Conservation (phyloP, 441 rosid species). For the Syzygium syzygioides region DNA sequence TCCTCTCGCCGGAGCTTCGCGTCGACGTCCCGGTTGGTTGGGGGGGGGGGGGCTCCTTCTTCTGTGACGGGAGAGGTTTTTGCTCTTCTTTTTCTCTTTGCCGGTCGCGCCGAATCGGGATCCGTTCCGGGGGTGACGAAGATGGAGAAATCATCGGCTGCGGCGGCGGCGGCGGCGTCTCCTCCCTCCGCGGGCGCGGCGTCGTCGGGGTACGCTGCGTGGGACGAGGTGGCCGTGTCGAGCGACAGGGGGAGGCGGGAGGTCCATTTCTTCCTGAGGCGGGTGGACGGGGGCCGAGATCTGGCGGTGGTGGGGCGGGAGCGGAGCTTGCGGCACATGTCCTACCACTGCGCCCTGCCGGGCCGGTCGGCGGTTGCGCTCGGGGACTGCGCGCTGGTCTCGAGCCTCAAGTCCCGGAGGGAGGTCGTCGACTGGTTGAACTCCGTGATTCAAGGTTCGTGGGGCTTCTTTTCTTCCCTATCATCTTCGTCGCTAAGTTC, state of each 20-base stretch:
- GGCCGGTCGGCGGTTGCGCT: constrained; percentile 22
- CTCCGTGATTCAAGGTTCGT: constrained; percentile 58
- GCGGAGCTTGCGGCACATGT: constrained; percentile 45
- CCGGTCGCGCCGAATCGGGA: not conserved
- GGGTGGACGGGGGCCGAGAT: constrained; percentile 48
- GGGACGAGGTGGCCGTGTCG: constrained; percentile 59
- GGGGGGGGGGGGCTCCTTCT: not conserved
- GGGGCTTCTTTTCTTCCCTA: not conserved
- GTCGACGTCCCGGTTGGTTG: no score
- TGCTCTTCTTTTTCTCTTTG: not conserved
- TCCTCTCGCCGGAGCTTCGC: not conserved
- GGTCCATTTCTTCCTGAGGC: constrained; percentile 60
- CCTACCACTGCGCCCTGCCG: constrained; percentile 36
- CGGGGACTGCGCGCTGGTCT: constrained; percentile 8
- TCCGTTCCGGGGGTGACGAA: not conserved
- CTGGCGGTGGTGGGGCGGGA: constrained; percentile 66
- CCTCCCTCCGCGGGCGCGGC: constrained; percentile 15
- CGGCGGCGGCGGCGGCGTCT: constrained; percentile 1
- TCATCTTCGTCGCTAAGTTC: not conserved
- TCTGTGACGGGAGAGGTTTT: no score
- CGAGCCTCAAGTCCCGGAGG: constrained; percentile 37
- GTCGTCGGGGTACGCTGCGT: constrained; percentile 35
- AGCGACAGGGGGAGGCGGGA: constrained; percentile 44
- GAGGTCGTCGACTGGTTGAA: constrained; percentile 67
- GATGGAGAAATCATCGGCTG: constrained; percentile 3